Evolutionary conservation across 2,329 filamentous ascomycete genomes (phyloP).

Genomic region (Exutisphaerella laricina): DNA sequence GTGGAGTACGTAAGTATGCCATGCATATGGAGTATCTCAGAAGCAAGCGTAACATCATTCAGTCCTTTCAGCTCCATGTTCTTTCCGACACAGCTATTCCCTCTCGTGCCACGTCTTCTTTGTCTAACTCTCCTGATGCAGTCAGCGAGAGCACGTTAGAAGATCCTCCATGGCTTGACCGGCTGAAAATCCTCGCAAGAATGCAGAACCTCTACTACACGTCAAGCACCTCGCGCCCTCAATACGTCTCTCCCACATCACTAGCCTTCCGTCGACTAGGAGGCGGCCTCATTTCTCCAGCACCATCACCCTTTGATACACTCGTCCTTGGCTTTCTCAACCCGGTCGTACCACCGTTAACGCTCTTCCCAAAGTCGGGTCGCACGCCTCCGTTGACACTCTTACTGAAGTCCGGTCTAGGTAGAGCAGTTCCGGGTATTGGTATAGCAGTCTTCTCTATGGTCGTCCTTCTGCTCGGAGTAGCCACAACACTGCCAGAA

Average conservation of each 20-base stretch:
- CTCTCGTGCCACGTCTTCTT: not conserved
- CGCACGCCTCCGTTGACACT: slow-evolving; percentile 4
- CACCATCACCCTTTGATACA: slow-evolving; percentile 7
- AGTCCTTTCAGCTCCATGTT: too few relatives aligned
- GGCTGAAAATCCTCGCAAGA: too few relatives aligned
- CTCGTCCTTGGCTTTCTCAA: slow-evolving; percentile 4
- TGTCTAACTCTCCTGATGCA: not conserved
- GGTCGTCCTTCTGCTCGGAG: slow-evolving; percentile 19
- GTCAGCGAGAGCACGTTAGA: not conserved
- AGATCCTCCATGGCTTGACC: not conserved
- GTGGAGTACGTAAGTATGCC: not conserved
- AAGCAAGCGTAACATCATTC: too few relatives aligned
- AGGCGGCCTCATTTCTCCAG: slow-evolving; percentile 44
- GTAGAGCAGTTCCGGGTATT: slow-evolving; percentile 11
- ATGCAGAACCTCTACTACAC: too few relatives aligned
- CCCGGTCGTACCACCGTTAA: not conserved
- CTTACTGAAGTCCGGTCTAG: slow-evolving; percentile 4
- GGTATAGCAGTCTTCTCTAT: slow-evolving; percentile 20
- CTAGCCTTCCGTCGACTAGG: slow-evolving; percentile 32
- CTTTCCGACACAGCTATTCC: too few relatives aligned
- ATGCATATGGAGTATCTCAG: slow-evolving; percentile 10
- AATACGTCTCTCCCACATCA: slow-evolving; percentile 35
- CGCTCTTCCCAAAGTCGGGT: not conserved
- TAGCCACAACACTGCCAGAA: slow-evolving; percentile 5
- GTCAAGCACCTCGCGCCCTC: too few relatives aligned